A percentile compares a stretch with the other conserved stretches of the same genome.
Evolutionary conservation across 192 early-diverging fungal genomes (phyloP).

Genomic region (Pilobolus umbonatus): DNA sequence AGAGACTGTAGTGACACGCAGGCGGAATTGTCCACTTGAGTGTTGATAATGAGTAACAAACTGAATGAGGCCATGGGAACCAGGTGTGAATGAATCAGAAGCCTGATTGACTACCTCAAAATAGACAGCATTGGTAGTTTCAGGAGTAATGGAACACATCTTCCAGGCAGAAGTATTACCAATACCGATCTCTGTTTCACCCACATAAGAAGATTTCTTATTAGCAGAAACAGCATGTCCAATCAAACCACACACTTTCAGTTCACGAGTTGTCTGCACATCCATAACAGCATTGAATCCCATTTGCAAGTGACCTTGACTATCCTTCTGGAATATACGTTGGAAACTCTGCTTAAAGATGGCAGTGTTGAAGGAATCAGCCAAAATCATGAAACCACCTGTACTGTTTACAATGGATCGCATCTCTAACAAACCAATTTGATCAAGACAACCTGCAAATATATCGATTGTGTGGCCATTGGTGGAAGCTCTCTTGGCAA

Average conservation of each 20-base stretch:
- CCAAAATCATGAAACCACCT: conserved; percentile 90
- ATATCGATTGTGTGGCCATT: conserved; percentile 93
- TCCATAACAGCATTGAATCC: conserved; percentile 97
- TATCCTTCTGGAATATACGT: conserved; percentile 89
- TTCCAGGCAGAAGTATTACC: conserved; percentile 95
- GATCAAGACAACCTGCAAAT: conserved; percentile 97
- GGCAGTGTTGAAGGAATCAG: conserved; percentile 91
- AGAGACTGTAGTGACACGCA: conserved; percentile 94
- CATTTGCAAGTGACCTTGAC: conserved; percentile 82
- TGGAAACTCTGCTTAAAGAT: conserved; percentile 99
- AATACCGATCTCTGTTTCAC: conserved; percentile 98
- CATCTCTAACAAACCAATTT: conserved; percentile 97
- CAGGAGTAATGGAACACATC: conserved; percentile 81
- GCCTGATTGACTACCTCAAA: conserved; percentile 96
- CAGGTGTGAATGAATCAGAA: conserved; percentile 73
- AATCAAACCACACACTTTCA: conserved; percentile 94
- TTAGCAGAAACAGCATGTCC: conserved; percentile 90
- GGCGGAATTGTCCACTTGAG: conserved; percentile 79
- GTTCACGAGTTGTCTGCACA: conserved; percentile 92
- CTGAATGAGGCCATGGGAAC: conserved; percentile 86
- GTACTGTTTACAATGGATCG: conserved; percentile 83
- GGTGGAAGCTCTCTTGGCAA: conserved; percentile 82
- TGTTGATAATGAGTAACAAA: conserved; percentile 97
- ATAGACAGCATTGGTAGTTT: conserved; percentile 85
- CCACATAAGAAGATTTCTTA: conserved; percentile 87